These are phyloP conservation scores for Epichloe gansuensis DNA, from an alignment of 2,329 filamentous ascomycete species.

Conservation along the genomic window DNA sequence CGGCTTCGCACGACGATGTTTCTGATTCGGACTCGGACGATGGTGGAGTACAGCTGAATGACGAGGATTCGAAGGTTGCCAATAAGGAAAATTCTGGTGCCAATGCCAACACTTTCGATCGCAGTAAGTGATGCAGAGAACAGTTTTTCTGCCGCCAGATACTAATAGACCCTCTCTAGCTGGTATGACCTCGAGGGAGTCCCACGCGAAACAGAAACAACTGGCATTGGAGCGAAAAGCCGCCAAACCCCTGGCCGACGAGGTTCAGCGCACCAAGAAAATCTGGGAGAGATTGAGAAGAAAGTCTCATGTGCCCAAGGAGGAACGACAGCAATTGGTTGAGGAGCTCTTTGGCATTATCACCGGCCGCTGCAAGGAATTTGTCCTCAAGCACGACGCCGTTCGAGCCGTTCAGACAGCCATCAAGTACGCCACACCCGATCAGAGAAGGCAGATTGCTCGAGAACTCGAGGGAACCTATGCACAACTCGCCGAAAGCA, in stretches of 20 bases:
- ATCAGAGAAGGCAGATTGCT: conserved; percentile 78
- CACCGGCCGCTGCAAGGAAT: conserved; percentile 82
- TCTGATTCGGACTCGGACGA: conserved; percentile 33
- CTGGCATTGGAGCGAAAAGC: conserved; percentile 80
- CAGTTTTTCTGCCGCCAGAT: background rate
- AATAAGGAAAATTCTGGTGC: conserved; percentile 20
- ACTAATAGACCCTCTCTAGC: conserved; percentile 1
- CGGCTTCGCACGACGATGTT: conserved; percentile 23
- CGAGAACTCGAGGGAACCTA: conserved; percentile 78
- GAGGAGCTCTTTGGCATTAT: conserved; percentile 85
- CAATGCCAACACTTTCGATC: conserved; percentile 29
- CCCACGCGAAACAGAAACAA: conserved; percentile 86
- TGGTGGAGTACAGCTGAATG: conserved; percentile 36
- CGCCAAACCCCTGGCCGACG: conserved; percentile 84
- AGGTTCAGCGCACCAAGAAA: conserved; percentile 82
- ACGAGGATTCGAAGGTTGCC: conserved; percentile 19
- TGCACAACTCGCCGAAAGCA: conserved; percentile 76
- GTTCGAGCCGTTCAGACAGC: conserved; percentile 95
- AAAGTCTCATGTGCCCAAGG: conserved; percentile 84
- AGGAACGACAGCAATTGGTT: conserved; percentile 78
- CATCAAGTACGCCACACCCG: conserved; percentile 82
- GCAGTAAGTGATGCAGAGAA: conserved; percentile 21
- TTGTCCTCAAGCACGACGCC: conserved; percentile 96
- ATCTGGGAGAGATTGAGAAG: conserved; percentile 88
- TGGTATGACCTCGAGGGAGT: conserved; percentile 56